Percentiles rank a stretch among this genome's conserved stretches.
phyloP scores from a whole-genome alignment of 805 yeast species.

The Ogataea henricii region DNA sequence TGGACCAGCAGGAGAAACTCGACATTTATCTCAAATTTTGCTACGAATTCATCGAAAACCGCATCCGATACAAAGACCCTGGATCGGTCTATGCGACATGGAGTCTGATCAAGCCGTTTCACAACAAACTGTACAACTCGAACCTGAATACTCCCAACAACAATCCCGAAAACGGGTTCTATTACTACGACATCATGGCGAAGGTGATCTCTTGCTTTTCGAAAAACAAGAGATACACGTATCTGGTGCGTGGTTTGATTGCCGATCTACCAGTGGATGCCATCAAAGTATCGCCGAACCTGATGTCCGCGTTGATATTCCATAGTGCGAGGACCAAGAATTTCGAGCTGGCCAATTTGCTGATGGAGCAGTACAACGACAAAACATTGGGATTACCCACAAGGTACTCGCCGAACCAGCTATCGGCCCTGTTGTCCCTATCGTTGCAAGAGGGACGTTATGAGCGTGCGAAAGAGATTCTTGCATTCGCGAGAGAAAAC shows the following conservation, averaged over 20 bases:
- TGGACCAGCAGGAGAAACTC: slow-evolving; percentile 20
- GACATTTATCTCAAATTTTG: slow-evolving; percentile 31
- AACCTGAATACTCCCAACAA: slow-evolving; percentile 28
- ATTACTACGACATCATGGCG: slow-evolving; percentile 31
- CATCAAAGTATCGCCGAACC: slow-evolving; percentile 33
- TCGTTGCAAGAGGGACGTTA: slow-evolving; percentile 30
- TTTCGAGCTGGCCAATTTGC: slow-evolving; percentile 27
- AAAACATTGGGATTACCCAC: slow-evolving; percentile 24
- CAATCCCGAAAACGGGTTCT: slow-evolving; percentile 30
- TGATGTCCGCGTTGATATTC: slow-evolving; percentile 35
- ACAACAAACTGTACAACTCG: slow-evolving; percentile 30
- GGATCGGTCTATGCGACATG: slow-evolving; percentile 31
- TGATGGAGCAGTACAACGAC: slow-evolving; percentile 30
- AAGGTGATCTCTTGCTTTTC: slow-evolving; percentile 32
- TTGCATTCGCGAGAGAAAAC: slow-evolving; percentile 29
- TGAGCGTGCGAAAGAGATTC: slow-evolving; percentile 32
- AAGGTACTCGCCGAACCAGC: slow-evolving; percentile 31
- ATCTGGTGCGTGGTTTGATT: slow-evolving; percentile 29
- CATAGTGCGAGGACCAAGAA: slow-evolving; percentile 33
- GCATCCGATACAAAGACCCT: slow-evolving; percentile 28
- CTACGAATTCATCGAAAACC: slow-evolving; percentile 30
- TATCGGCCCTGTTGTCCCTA: slow-evolving; percentile 33
- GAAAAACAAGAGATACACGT: slow-evolving; percentile 31
- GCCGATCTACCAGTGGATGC: slow-evolving; percentile 36
- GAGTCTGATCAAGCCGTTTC: slow-evolving; percentile 33